These are phyloP conservation scores for Mrakia blollopis DNA, from an alignment of 768 basidiomycete genomes.

Conservation along the genomic window DNA sequence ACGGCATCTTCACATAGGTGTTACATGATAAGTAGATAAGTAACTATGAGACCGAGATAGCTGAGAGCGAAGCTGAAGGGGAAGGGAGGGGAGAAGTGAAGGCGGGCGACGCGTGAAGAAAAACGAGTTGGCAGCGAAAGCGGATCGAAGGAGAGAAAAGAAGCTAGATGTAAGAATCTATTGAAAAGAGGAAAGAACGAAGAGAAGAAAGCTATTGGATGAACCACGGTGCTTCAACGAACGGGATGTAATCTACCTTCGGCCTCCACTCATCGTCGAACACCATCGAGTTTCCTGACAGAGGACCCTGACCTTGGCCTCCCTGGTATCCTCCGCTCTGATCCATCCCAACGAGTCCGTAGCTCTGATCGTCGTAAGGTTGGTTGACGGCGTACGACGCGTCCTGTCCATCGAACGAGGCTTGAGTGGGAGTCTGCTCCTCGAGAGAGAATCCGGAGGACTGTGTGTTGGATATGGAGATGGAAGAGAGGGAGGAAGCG, in stretches of 20 bases:
- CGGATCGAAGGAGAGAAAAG: no score
- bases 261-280: constrained; percentile 7
- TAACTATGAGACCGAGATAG: not conserved
- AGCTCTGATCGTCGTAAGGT: not conserved
- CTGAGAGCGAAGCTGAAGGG: not conserved
- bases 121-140: not conserved
- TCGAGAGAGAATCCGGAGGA: not conserved
- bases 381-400: not conserved
- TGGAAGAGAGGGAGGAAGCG: not conserved
- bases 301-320: not conserved
- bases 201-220: not conserved
- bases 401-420: not conserved
- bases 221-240: constrained; percentile 1
- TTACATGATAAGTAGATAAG: not conserved
- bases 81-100: not conserved
- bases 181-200: not conserved
- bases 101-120: not conserved
- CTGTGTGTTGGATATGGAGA: not conserved
- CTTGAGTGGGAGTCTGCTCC: constrained; percentile 6
- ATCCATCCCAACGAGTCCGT: not conserved
- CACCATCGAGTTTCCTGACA: not conserved
- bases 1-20: not conserved
- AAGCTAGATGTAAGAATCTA: not conserved
- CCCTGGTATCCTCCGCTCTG: not conserved
- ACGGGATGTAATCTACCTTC: not conserved